Base-by-base conservation (phyloP, 139 green algal species). In the Chlorella sp. region DNA sequence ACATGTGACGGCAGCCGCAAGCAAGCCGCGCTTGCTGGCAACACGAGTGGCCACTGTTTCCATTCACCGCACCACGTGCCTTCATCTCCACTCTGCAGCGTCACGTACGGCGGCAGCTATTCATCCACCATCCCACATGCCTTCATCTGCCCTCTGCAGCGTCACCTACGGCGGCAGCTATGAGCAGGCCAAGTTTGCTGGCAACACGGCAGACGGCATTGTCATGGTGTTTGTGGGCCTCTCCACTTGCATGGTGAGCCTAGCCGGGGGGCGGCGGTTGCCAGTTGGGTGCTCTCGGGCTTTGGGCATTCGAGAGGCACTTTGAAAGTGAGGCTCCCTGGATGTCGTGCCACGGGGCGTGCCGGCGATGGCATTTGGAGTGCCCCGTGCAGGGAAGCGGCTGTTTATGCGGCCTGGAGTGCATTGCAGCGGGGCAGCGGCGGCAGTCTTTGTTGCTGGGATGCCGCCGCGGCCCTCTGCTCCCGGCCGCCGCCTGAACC, bases 161-260 rank as follows among this genome's bases (percentile, higher is more conserved):
- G 75, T 92, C 19, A 88, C 87, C 26, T 95, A 97, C 81, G 93
- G 92, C 37, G 87, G 86, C n/a, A 68, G 80, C 9, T 90, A 97
- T 30, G 95, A 97, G 85, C 78, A 39, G 34, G 78, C 73, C 18
- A 94, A 87, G 24, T 97, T 95, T 77, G 86, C 91, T 22, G 71
- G 83, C 68, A 94, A 94, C 89, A 78, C 83, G 22, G 91, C 91
- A 0, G 91, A 93, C 39, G 91, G 78, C 26, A 40, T 92, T 60
- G 80, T 53, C 32, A 90, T 89, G 81, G 16, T 91, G 75, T 53
- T 84, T 34, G 79, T 88, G 5, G 88, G 91, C 18, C 80, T 91
- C 73, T 64, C 66, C 24, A 66, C 87, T 22, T 83, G 64, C 64
- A 81, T 91, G 80, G 71, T 88, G 42, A 3, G 60, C 14, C 0